Conservation (phyloP, 73 alveolate species). For the Uronychia binucleata region DNA sequence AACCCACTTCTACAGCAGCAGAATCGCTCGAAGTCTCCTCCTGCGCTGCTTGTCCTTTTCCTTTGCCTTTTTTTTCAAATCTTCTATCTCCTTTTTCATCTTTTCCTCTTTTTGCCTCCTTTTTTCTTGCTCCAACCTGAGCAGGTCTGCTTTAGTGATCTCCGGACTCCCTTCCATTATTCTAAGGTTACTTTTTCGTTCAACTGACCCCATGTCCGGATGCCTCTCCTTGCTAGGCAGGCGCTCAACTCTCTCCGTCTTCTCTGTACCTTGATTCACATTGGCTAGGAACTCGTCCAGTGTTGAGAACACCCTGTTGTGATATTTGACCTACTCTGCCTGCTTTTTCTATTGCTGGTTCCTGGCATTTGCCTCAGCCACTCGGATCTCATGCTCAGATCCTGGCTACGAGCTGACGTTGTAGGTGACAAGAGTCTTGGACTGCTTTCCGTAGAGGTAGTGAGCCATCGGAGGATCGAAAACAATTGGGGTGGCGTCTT, state of each 20-base stretch:
- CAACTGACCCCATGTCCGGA: background rate
- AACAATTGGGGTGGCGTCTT: background rate
- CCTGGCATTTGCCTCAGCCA: background rate
- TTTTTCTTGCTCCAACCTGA: background rate
- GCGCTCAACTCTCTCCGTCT: background rate
- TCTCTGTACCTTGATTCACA: background rate
- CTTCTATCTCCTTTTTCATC: background rate
- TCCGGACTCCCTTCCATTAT: background rate
- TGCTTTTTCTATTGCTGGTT: background rate
- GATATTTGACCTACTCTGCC: background rate
- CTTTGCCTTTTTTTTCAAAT: background rate
- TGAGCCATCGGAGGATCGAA: background rate
- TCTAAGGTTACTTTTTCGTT: background rate
- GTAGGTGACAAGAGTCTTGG: no score
- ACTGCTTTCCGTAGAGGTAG: no score
- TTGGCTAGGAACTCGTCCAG: background rate
- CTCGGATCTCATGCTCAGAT: no score
- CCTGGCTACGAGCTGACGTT: no score
- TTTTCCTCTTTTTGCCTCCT: background rate
- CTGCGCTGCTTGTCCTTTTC: background rate
- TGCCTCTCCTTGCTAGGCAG: background rate
- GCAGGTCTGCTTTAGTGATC: background rate
- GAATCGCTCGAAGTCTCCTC: background rate
- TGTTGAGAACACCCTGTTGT: background rate
- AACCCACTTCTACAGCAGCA: background rate